Evolutionary conservation across 2,329 filamentous ascomycete genomes (phyloP).

Genomic region (Apiospora sp.): DNA sequence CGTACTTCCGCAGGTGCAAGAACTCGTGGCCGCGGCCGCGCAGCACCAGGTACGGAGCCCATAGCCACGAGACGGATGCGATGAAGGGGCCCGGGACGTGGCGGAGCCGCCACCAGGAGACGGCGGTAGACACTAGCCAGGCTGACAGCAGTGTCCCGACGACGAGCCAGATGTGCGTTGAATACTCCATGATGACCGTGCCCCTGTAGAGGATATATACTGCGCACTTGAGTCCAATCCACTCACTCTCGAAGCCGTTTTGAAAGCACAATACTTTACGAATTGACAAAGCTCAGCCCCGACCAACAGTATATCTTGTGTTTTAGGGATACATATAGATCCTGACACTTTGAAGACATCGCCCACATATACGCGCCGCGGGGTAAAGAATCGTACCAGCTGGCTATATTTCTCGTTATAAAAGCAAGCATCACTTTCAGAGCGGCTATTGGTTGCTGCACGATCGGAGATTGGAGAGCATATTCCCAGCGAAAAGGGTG

Average conservation of each 20-base stretch:
- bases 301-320: background rate
- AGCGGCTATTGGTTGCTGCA: background rate
- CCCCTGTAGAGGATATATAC: background rate
- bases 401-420: background rate
- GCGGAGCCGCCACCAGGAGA: slow-evolving; percentile 25
- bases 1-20: slow-evolving; percentile 17
- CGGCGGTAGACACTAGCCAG: background rate
- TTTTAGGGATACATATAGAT: background rate
- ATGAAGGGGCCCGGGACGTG: slow-evolving; percentile 25
- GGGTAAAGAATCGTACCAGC: background rate
- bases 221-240: background rate
- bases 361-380: background rate
- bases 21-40: background rate
- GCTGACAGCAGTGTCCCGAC: background rate
- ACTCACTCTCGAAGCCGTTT: background rate
- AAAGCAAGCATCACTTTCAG: background rate
- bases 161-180: background rate
- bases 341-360: background rate
- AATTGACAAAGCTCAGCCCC: background rate
- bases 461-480: background rate
- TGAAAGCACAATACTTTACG: background rate
- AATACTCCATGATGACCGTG: background rate
- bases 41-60: background rate
- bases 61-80: slow-evolving; percentile 22
- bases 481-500: background rate